Percentiles rank a stretch among this genome's conserved stretches.
phyloP scores from a whole-genome alignment of 192 early-diverging fungal species.

The Umbelopsis isabellina region DNA sequence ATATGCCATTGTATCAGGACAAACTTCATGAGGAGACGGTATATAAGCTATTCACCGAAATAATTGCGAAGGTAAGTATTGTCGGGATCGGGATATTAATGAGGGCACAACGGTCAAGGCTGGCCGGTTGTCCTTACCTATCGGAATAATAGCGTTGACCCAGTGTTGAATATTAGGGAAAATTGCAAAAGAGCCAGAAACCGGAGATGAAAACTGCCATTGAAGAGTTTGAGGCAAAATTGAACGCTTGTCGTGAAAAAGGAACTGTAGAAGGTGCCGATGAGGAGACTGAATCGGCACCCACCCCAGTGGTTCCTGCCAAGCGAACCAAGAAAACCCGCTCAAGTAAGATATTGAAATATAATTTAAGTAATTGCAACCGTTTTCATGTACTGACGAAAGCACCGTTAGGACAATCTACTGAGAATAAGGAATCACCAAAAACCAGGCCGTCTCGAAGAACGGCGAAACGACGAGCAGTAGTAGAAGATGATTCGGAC shows the following conservation, averaged over 20 bases:
- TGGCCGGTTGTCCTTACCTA: neutral
- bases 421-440: constrained; percentile 21
- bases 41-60: constrained; percentile 85
- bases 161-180: constrained; percentile 45
- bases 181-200: constrained; percentile 66
- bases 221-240: constrained; percentile 86
- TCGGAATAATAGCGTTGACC: neutral
- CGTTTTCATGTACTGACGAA: neutral
- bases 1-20: constrained; percentile 85
- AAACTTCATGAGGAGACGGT: constrained; percentile 87
- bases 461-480: constrained; percentile 10
- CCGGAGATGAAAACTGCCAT: constrained; percentile 76
- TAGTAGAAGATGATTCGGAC: constrained; percentile 6
- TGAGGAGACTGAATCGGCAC: neutral
- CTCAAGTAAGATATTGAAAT: constrained; percentile 10
- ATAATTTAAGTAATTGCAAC: neutral
- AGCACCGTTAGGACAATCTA: neutral
- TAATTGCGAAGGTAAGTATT: constrained; percentile 85
- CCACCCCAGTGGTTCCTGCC: neutral
- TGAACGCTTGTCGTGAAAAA: constrained; percentile 45
- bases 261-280: constrained; percentile 1
- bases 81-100: neutral
- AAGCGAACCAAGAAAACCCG: neutral
- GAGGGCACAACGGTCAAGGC: no score
- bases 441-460: constrained; percentile 8